phyloP scores from a whole-genome alignment of 2,329 filamentous ascomycete species.

The Triangularia setosa region DNA sequence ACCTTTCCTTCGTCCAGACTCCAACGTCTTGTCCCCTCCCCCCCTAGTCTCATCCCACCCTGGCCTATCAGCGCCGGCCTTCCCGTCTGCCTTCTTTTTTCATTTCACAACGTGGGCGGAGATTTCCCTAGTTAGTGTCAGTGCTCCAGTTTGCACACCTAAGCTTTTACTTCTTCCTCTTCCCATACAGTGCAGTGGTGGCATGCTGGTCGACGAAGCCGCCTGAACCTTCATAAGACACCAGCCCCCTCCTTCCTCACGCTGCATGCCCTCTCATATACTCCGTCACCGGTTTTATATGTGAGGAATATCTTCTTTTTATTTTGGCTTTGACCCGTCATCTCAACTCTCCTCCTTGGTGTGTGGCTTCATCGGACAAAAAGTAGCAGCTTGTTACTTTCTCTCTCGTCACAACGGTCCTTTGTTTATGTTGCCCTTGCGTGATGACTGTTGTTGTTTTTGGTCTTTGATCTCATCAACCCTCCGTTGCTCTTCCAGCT shows the following conservation, averaged over 20 bases:
- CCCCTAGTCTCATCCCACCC: not conserved
- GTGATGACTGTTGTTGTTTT: conserved; percentile 16
- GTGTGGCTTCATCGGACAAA: not conserved
- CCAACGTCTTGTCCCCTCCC: conserved; percentile 5
- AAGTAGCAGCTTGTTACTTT: not conserved
- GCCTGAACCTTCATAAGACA: conserved; percentile 18
- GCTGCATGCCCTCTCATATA: not conserved
- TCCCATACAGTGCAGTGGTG: not conserved
- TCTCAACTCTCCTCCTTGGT: conserved; percentile 5
- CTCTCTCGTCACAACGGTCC: not conserved
- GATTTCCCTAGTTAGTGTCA: conserved; percentile 19
- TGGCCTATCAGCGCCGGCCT: conserved; percentile 10
- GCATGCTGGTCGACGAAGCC: conserved; percentile 16
- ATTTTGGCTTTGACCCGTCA: conserved; percentile 21
- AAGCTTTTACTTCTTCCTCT: conserved; percentile 11
- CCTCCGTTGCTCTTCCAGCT: conserved; percentile 11
- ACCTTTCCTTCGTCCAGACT: conserved; percentile 13
- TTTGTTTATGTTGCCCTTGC: conserved; percentile 14
- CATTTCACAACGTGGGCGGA: conserved; percentile 22
- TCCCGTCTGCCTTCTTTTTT: conserved; percentile 11
- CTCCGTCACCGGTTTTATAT: conserved; percentile 3
- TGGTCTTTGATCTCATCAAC: conserved; percentile 6
- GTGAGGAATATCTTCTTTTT: not conserved
- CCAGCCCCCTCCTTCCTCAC: conserved; percentile 5
- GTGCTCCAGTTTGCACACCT: conserved; percentile 12